Conservation (phyloP, 2,329 filamentous ascomycete genomes). For the Calycina herbarum region DNA sequence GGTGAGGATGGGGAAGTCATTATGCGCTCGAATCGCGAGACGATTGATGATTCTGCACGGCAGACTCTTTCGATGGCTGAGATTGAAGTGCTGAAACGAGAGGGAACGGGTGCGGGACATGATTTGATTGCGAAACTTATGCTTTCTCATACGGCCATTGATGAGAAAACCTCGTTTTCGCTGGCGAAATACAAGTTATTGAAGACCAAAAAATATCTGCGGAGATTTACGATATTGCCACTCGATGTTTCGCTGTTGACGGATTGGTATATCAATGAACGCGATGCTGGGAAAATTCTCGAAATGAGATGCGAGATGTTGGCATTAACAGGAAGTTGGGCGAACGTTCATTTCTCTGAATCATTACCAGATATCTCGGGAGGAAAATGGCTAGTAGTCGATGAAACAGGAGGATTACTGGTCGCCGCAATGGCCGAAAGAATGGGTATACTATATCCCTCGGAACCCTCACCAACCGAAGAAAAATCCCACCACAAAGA, state of each 20-base stretch:
- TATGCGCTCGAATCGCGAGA: constrained; percentile 58
- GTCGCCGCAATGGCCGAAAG: constrained; percentile 70
- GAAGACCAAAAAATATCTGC: constrained; percentile 91
- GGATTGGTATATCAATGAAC: constrained; percentile 76
- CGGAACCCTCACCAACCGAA: constrained; percentile 20
- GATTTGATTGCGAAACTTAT: constrained; percentile 93
- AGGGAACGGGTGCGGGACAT: constrained; percentile 76
- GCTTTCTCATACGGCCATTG: constrained; percentile 82
- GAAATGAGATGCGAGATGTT: constrained; percentile 84
- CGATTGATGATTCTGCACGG: constrained; percentile 61
- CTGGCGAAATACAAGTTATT: constrained; percentile 93
- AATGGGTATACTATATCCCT: constrained; percentile 62
- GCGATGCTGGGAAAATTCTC: constrained; percentile 77
- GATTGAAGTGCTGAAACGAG: constrained; percentile 69
- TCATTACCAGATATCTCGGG: constrained; percentile 25
- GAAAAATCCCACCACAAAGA: constrained; percentile 13
- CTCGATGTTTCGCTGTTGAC: constrained; percentile 76
- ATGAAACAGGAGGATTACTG: constrained; percentile 69
- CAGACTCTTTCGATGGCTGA: constrained; percentile 75
- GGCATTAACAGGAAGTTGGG: constrained; percentile 82
- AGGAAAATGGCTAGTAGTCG: constrained; percentile 65
- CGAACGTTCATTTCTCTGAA: constrained; percentile 71
- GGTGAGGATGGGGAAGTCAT: constrained; percentile 51
- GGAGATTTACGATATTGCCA: constrained; percentile 81
- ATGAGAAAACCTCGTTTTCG: constrained; percentile 92